Base-by-base conservation (phyloP, 2,329 filamentous ascomycete species). In the Raffaelea arxii region DNA sequence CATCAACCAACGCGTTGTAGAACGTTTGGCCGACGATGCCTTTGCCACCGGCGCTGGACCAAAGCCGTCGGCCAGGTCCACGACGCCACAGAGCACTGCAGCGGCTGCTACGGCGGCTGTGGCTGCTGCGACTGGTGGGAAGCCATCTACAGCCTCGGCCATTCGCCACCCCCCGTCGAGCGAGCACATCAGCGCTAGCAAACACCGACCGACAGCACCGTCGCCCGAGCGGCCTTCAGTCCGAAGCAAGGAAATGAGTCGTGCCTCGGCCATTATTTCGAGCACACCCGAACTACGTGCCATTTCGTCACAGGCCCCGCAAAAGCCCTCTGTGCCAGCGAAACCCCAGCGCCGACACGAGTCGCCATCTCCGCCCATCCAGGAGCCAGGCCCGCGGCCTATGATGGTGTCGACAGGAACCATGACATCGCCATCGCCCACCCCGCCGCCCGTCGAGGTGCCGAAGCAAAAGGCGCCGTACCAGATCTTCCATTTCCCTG, bases 11-110 rank as follows among this genome's bases (percentile, higher is more conserved):
- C 74, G 79, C 50, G 77, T 92, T 9, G 78, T 84, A 1, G 80
- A 89, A 58, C 84, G 83, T 35, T 67, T 95, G 42, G 88, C 86
- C 3, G 89, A 96, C 57, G 83, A 94, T 59, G 88, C 83, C 1
- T 96, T 97, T 63, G 78, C 75, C 16, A 65, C 71, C 27, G 69
- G 67, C 54, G 32, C 57, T n/a, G n/a, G 58, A 25, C 39, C 49
- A 35, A 58, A 54, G 32, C 51, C n/a, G n/a, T n/a, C n/a, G n/a
- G n/a, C n/a, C n/a, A n/a, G n/a, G n/a, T n/a, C n/a, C n/a, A n/a
- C n/a, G 52, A 48, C 36, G 46, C 49, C 46, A 6, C 49, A 57
- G n/a, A 47, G 46, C 2, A 42, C 46, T 2, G 47, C 49, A 1
- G 40, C 51, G 0, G 46, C 46, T 6, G 49, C 49, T 4, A 46